Conservation (phyloP, 805 yeast genomes). For the Debaryomyces tyrocola region DNA sequence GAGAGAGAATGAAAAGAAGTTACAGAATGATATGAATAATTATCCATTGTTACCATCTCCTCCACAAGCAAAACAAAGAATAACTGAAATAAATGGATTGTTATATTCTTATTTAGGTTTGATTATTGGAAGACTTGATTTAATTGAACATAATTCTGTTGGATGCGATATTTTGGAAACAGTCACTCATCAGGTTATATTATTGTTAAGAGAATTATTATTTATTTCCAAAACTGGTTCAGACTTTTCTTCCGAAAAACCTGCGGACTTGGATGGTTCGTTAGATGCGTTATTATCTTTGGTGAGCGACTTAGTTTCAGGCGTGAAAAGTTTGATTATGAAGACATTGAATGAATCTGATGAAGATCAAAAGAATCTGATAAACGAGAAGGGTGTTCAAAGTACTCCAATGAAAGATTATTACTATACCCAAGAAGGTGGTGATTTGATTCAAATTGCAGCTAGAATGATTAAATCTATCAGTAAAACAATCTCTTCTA, state of each 20-base stretch:
- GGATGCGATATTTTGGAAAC: slow-evolving; percentile 71
- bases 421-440: slow-evolving; percentile 67
- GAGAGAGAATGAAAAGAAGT: slow-evolving; percentile 31
- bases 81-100: slow-evolving; percentile 62
- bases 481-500: slow-evolving; percentile 48
- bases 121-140: slow-evolving; percentile 73
- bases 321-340: slow-evolving; percentile 62
- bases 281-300: slow-evolving; percentile 59
- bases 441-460: slow-evolving; percentile 57
- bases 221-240: slow-evolving; percentile 56
- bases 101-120: slow-evolving; percentile 62
- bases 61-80: slow-evolving; percentile 62
- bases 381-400: slow-evolving; percentile 6
- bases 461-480: slow-evolving; percentile 61
- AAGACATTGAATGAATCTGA: slow-evolving; percentile 47
- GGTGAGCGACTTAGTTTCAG: slow-evolving; percentile 64
- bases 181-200: slow-evolving; percentile 66
- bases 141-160: slow-evolving; percentile 68
- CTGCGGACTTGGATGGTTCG: slow-evolving; percentile 45
- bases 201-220: slow-evolving; percentile 61
- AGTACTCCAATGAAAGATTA: slow-evolving; percentile 29
- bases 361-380: slow-evolving; percentile 27
- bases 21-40: slow-evolving; percentile 37
- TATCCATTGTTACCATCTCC: slow-evolving; percentile 50
- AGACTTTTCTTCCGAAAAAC: slow-evolving; percentile 37